A percentile compares a stretch with the other conserved stretches of the same genome.
Conservation (phyloP, 805 yeast genomes). For the Limtongia smithiae region DNA sequence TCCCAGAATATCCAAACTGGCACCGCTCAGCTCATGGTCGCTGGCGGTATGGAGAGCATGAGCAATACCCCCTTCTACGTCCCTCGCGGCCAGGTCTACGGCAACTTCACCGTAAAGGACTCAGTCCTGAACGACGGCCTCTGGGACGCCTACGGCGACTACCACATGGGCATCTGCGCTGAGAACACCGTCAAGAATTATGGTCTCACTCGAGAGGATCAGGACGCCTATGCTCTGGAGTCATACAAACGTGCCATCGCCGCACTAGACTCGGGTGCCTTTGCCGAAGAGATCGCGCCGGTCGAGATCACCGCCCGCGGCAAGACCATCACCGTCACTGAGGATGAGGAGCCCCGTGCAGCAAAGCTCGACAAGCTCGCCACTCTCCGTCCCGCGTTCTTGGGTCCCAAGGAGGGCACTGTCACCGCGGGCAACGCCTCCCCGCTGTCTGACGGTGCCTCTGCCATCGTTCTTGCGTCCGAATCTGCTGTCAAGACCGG, state of each 20-base stretch:
- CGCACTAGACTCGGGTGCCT: constrained; percentile 72
- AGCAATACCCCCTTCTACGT: constrained; percentile 86
- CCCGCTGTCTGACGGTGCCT: constrained; percentile 92
- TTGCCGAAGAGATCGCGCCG: constrained; percentile 74
- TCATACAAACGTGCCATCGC: constrained; percentile 77
- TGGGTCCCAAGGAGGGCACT: constrained; percentile 73
- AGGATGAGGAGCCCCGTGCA: constrained; percentile 75
- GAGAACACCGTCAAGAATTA: constrained; percentile 88
- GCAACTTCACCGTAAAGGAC: constrained; percentile 55
- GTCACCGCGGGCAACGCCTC: constrained; percentile 96
- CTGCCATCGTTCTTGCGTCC: constrained; percentile 81
- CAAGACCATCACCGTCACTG: constrained; percentile 65
- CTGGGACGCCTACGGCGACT: constrained; percentile 76
- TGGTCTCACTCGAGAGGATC: constrained; percentile 70
- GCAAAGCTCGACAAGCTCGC: constrained; percentile 68
- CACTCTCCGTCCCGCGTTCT: constrained; percentile 80
- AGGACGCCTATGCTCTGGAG: constrained; percentile 75
- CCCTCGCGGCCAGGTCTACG: constrained; percentile 41
- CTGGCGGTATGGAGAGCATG: constrained; percentile 99
- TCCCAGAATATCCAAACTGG: constrained; percentile 89
- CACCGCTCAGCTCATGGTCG: constrained; percentile 84
- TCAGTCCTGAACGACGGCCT: constrained; percentile 73
- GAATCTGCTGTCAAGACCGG: constrained; percentile 74
- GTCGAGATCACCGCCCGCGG: constrained; percentile 63
- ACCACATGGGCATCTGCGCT: constrained; percentile 89